Evolutionary conservation across 371 early-diverging fungal species (phyloP), one percentile per base, ranked within the genome.

Genomic region (Apophysomyces ossiformis): DNA sequence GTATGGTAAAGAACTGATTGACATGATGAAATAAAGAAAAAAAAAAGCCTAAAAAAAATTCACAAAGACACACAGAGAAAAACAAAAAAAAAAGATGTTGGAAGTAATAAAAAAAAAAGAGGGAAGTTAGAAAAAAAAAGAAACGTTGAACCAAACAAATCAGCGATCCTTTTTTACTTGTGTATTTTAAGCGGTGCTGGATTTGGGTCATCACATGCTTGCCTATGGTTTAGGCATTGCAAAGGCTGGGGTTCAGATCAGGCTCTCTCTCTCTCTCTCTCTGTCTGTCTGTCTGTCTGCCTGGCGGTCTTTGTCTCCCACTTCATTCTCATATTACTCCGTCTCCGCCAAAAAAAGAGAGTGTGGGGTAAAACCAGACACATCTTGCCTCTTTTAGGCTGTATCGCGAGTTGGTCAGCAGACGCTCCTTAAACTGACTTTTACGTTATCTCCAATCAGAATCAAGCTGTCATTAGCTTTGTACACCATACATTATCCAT

Each of bases 161-260:
- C n/a, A 9, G 54, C 32, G 32, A 26, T 26, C 41, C 41, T 41
- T 41, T 41, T 41, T 5, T 15, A 26, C 32, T 26, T 26, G 32
- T 26, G 2, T 26, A 26, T 26, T 26, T 26, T 26, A 26, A 26
- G 32, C 32, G 3, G 32, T 26, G 32, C 32, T 26, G 32, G 32
- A 26, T 26, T 26, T 26, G 32, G 32, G 1, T 5, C 54, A 50
- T 50, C 54, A 50, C 54, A 50, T 50, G 54, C 54, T 50, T 50
- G n/a, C 5, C 16, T 15, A 7, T 16, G 21, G 21, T 8, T 21
- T 21, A 21, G 8, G 6, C 13, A 45, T 45, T 6, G 16, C 46
- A 45, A n/a, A n/a, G 46, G 46, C 46, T 45, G 46, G 46, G 46
- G 46, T 45, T 45, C 46, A 45, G 46, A 45, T 45, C n/a, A 13